These are phyloP conservation scores for Ceratobasidium sp. DNA, from an alignment of 1,284 basidiomycete genomes.

Conservation along the genomic window DNA sequence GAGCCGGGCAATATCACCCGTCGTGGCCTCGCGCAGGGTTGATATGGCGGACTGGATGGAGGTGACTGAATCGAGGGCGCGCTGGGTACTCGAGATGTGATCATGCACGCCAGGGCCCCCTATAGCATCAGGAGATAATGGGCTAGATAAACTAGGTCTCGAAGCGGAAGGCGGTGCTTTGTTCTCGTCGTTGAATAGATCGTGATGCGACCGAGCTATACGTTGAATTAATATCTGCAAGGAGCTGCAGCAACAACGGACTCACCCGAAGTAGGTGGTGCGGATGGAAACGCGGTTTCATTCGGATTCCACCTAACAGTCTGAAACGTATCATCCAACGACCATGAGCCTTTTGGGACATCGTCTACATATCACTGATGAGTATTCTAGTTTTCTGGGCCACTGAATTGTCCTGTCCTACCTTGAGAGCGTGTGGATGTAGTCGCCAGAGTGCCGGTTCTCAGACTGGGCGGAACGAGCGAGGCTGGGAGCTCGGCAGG, in stretches of 20 bases:
- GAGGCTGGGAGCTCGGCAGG: no score
- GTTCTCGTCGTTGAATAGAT: no score
- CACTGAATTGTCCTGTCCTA: no score
- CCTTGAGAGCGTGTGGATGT: no score
- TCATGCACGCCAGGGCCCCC: slow-evolving; percentile 88
- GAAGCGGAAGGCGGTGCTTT: no score
- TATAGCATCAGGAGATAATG: slow-evolving; percentile 48
- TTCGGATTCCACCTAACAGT: slow-evolving; percentile 30
- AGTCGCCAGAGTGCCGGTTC: no score
- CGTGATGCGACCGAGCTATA: no score
- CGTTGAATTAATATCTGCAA: no score
- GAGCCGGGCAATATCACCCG: slow-evolving; percentile 71
- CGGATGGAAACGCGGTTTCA: background rate
- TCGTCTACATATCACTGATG: slow-evolving; percentile 28
- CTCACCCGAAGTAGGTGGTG: slow-evolving; percentile 45
- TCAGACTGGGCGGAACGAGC: no score
- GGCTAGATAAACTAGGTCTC: no score
- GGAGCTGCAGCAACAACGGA: slow-evolving; percentile 62
- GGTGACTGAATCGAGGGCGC: slow-evolving; percentile 68
- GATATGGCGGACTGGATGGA: slow-evolving; percentile 66
- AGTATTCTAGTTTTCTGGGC: background rate
- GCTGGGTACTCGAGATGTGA: slow-evolving; percentile 81
- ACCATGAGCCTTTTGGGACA: slow-evolving; percentile 40
- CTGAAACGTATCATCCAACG: slow-evolving; percentile 37
- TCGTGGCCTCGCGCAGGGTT: slow-evolving; percentile 65